phyloP scores from a whole-genome alignment of 1,284 basidiomycete genomes.

The Singerocomus inundabilis region DNA sequence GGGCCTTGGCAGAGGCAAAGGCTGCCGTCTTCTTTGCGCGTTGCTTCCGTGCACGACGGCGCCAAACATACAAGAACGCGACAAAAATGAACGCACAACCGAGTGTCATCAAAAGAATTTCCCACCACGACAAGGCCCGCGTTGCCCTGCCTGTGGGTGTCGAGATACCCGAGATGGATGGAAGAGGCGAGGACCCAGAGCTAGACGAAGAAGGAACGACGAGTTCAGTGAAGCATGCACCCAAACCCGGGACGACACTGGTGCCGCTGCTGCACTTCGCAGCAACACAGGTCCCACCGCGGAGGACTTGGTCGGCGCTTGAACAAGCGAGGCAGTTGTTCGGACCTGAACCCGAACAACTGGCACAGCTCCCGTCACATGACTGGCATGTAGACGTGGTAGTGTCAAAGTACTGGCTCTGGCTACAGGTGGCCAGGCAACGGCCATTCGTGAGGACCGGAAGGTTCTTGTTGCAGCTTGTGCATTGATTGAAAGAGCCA shows the following conservation, averaged over 20 bases:
- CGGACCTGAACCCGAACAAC: slow-evolving; percentile 64
- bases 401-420: slow-evolving; percentile 68
- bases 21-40: slow-evolving; percentile 61
- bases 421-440: slow-evolving; percentile 73
- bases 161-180: slow-evolving; percentile 57
- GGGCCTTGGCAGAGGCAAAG: slow-evolving; percentile 61
- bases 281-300: slow-evolving; percentile 59
- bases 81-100: slow-evolving; percentile 78
- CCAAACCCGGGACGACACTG: slow-evolving; percentile 63
- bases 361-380: slow-evolving; percentile 73
- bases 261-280: slow-evolving; percentile 56
- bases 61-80: slow-evolving; percentile 61
- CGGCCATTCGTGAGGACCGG: slow-evolving; percentile 72
- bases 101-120: slow-evolving; percentile 77
- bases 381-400: slow-evolving; percentile 60
- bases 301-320: slow-evolving; percentile 57
- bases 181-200: slow-evolving; percentile 47
- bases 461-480: slow-evolving; percentile 59
- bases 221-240: slow-evolving; percentile 73
- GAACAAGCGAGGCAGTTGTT: slow-evolving; percentile 74
- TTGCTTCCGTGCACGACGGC: slow-evolving; percentile 63
- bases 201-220: slow-evolving; percentile 53
- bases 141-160: slow-evolving; percentile 36
- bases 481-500: slow-evolving; percentile 71
- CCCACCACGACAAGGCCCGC: slow-evolving; percentile 65